A percentile compares a stretch with the other conserved stretches of the same genome.
phyloP scores from a whole-genome alignment of 768 basidiomycete genomes.

The Tephrocybe sp. region DNA sequence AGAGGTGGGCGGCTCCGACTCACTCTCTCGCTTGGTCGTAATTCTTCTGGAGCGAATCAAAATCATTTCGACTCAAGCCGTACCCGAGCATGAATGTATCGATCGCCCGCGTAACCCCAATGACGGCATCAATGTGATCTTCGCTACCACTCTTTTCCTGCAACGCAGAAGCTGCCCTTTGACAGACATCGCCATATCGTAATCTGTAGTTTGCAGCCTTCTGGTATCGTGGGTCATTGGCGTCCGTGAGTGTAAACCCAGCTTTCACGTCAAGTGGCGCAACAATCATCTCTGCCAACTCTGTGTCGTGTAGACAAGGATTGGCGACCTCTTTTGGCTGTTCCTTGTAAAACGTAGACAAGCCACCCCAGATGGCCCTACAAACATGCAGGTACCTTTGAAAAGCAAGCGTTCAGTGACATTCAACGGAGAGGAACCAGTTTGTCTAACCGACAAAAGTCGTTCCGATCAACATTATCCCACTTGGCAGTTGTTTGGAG shows the following conservation, averaged over 20 bases:
- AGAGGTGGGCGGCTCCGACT: conserved; percentile 18
- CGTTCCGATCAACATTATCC: conserved; percentile 69
- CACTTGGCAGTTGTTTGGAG: conserved; percentile 56
- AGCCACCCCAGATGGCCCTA: conserved; percentile 74
- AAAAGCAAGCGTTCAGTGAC: background rate
- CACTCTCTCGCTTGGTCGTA: conserved; percentile 64
- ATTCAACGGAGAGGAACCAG: background rate
- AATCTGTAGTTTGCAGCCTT: conserved; percentile 53
- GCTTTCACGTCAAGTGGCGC: conserved; percentile 66
- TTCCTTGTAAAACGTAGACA: conserved; percentile 68
- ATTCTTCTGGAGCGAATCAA: conserved; percentile 65
- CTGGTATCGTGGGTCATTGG: conserved; percentile 73
- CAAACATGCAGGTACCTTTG: conserved; percentile 65
- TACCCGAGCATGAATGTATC: conserved; percentile 77
- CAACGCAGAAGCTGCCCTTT: conserved; percentile 64
- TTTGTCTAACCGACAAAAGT: conserved; percentile 72
- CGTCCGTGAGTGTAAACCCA: conserved; percentile 73
- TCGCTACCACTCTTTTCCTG: conserved; percentile 64
- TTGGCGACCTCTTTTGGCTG: conserved; percentile 56
- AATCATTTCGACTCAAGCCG: conserved; percentile 58
- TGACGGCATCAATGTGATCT: conserved; percentile 86
- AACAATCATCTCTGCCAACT: conserved; percentile 71
- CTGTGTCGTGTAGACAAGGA: conserved; percentile 61
- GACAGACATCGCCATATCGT: conserved; percentile 68
- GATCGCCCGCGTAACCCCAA: conserved; percentile 68